A percentile compares a stretch with the other conserved stretches of the same genome.
These are phyloP conservation scores for Backusella circina DNA, from an alignment of 192 early-diverging fungal species.

Conservation along the genomic window DNA sequence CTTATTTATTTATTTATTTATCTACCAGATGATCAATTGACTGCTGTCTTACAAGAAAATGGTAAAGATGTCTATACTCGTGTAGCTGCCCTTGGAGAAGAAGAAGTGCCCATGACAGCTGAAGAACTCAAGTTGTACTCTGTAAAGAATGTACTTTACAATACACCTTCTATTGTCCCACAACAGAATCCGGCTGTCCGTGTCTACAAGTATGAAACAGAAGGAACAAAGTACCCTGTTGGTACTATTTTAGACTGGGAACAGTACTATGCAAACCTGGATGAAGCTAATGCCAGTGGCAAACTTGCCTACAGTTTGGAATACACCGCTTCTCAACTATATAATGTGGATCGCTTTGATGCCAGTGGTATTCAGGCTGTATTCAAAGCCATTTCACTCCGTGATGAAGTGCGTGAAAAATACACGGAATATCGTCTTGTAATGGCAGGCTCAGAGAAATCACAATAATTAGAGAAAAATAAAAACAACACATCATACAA, in stretches of 20 bases:
- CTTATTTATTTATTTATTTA: neutral
- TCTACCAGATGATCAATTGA: conserved; percentile 17
- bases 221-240: neutral
- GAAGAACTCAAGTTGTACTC: neutral
- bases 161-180: conserved; percentile 38
- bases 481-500: neutral
- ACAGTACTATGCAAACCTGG: conserved; percentile 29
- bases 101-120: neutral
- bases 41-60: conserved; percentile 15
- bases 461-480: neutral
- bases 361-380: conserved; percentile 2
- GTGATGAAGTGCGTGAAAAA: neutral
- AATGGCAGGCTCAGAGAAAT: neutral
- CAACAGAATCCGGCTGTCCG: conserved; percentile 36
- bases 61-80: neutral
- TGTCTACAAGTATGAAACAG: conserved; percentile 35
- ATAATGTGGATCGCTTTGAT: conserved; percentile 15
- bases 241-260: conserved; percentile 28
- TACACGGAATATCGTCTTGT: neutral
- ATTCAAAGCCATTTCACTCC: conserved; percentile 4
- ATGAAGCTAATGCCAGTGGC: conserved; percentile 12
- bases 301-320: conserved; percentile 18
- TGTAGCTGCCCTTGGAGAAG: conserved; percentile 4
- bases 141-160: conserved; percentile 21
- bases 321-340: conserved; percentile 26